phyloP scores from a whole-genome alignment of 2,329 filamentous ascomycete species.

The Alternaria arborescens region DNA sequence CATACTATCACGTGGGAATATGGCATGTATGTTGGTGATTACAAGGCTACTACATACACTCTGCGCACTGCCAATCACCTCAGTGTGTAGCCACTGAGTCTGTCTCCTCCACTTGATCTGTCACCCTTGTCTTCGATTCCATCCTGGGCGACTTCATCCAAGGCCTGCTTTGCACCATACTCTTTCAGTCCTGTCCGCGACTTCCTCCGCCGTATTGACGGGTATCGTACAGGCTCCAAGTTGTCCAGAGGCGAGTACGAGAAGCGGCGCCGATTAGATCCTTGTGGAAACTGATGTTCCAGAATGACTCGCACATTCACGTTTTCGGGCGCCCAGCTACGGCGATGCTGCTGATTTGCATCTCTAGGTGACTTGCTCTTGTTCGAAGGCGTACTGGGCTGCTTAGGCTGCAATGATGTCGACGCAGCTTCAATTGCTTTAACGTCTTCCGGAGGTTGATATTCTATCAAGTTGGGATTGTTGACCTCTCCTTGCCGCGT shows the following conservation, averaged over 20 bases:
- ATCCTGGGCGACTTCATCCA: conserved; percentile 27
- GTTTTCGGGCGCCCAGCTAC: conserved; percentile 36
- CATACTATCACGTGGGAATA: not conserved
- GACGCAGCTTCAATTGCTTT: conserved; percentile 19
- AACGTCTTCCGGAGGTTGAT: conserved; percentile 2
- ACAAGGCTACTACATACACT: not conserved
- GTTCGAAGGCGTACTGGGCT: conserved; percentile 13
- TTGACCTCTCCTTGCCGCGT: conserved; percentile 13
- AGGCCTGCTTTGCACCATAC: conserved; percentile 33
- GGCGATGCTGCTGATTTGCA: conserved; percentile 15
- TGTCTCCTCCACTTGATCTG: conserved; percentile 2
- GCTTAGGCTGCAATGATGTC: conserved; percentile 4
- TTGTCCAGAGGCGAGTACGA: conserved; percentile 29
- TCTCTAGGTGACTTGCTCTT: conserved; percentile 12
- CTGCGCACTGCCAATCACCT: not conserved
- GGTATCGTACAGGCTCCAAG: conserved; percentile 25
- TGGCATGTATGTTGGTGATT: not conserved
- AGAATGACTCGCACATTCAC: conserved; percentile 41
- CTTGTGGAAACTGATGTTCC: conserved; percentile 31
- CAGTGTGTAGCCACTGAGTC: not conserved
- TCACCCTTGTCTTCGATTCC: conserved; percentile 8
- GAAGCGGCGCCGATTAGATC: conserved; percentile 26
- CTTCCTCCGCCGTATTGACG: conserved; percentile 35
- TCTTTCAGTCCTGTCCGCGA: conserved; percentile 38
- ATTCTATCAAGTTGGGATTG: conserved; percentile 4